phyloP scores from a whole-genome alignment of 352 stramenopile species.

The Globisporangium abappressorium region DNA sequence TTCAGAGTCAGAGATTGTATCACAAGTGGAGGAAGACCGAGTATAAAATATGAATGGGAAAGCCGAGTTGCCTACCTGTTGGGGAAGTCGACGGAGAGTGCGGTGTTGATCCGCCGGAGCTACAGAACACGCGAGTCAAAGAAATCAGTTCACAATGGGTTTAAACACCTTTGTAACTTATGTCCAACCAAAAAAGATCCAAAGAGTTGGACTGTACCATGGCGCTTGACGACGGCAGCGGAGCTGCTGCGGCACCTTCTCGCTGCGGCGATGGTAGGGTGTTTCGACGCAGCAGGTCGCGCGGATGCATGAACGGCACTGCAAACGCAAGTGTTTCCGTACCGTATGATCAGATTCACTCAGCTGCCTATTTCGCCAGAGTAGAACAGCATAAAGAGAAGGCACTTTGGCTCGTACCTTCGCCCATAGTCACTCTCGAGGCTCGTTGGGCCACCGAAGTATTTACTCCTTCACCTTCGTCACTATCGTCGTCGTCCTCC shows the following conservation, averaged over 20 bases:
- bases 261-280: constrained; percentile 35
- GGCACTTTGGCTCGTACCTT: constrained; percentile 14
- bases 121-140: constrained; percentile 16
- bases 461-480: not conserved
- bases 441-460: constrained; percentile 13
- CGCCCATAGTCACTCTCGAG: constrained; percentile 17
- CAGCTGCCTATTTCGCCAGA: not conserved
- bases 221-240: constrained; percentile 49
- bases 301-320: constrained; percentile 30
- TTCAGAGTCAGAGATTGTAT: not conserved
- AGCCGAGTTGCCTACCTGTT: not conserved
- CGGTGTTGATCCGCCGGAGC: constrained; percentile 64
- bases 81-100: constrained; percentile 36
- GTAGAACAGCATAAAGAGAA: too few relatives aligned
- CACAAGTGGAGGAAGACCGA: not conserved
- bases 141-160: constrained; percentile 5
- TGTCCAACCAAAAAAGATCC: not conserved
- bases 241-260: constrained; percentile 10
- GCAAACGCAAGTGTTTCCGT: not conserved
- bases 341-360: too few relatives aligned
- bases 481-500: constrained; percentile 19
- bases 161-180: not conserved
- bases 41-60: not conserved
- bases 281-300: constrained; percentile 42
- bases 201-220: constrained; percentile 36